These are phyloP conservation scores for Aspergillus proliferans DNA, from an alignment of 2,329 filamentous ascomycete species.

Conservation along the genomic window DNA sequence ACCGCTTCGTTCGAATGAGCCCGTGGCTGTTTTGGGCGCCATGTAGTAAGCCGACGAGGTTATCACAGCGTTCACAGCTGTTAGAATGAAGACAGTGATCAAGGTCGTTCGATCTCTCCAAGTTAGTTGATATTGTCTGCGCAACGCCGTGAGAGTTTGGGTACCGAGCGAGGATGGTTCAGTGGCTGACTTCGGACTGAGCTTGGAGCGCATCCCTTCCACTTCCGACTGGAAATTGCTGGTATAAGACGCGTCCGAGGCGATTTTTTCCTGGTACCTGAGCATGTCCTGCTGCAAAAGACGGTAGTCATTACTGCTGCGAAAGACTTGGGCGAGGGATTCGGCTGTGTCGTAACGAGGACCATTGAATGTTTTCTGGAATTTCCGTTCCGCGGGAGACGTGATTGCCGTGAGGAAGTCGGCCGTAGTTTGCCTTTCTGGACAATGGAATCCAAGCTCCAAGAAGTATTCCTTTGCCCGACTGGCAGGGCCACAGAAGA, in stretches of 20 bases:
- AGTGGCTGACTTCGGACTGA: neutral
- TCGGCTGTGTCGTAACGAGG: neutral
- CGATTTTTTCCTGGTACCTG: neutral
- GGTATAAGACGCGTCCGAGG: neutral
- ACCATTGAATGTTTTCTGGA: neutral
- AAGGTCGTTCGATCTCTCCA: neutral
- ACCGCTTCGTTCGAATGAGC: constrained; percentile 1
- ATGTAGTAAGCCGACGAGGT: neutral
- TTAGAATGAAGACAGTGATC: neutral
- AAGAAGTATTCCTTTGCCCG: constrained; percentile 4
- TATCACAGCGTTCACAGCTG: neutral
- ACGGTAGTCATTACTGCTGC: neutral
- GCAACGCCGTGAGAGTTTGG: neutral
- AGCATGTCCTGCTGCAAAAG: neutral
- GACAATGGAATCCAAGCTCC: constrained; percentile 3
- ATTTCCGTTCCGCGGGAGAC: neutral
- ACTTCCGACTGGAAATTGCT: neutral
- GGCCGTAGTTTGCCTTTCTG: constrained; percentile 1
- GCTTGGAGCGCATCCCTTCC: neutral
- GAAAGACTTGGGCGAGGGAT: neutral
- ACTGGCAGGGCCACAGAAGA: neutral
- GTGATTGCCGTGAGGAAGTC: constrained; percentile 4
- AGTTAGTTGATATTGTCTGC: neutral
- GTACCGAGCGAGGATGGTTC: neutral
- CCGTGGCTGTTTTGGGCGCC: constrained; percentile 1